Base-by-base conservation (phyloP, 257 asterid species). In the Solanum neorickii region DNA sequence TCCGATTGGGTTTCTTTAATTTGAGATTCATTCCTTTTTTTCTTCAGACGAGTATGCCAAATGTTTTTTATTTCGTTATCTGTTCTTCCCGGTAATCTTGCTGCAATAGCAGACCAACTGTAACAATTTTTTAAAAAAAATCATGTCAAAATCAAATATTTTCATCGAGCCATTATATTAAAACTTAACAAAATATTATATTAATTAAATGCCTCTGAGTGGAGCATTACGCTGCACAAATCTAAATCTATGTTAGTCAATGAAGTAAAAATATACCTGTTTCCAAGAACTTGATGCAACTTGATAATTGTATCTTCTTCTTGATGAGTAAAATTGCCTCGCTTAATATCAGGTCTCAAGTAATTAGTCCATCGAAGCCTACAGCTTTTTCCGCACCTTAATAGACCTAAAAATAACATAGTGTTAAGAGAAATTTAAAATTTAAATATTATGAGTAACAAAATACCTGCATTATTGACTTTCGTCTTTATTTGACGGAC, bases 311-410 rank as follows among this genome's bases (percentile, higher is more conserved):
- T 59, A 23, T 93, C 95, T 85, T 94, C 96, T 21, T 94, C 97
- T 86, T 92, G 92, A 49, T 12, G 12, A 42, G 88, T 89, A 76
- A 93, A 93, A 77, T 91, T 89, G 47, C 97, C 98, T 68, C 98
- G 88, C 88, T 92, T 93, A 47, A 94, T 93, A 77, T 92, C 96
- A 72, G 96, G 95, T 87, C 94, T 70, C 83, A 94, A 70, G 86
- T 94, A 94, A 49, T 94, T 94, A 87, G 92, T 91, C 97, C 98
- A 94, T 47, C 98, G 91, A 8, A 93, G 94, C 9, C 98, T 92
- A 69, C 98, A 94, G 83, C 98, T 94, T 92, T 94, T 94, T 41
- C 96, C 96, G 35, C 98, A 94, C 86, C 98, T 88, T 72, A 84
- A 35, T 4, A 88, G 62, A 59, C 90, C 89, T 89, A 11, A 70